These are phyloP conservation scores for Colletotrichum brevisporum DNA, from an alignment of 2,329 filamentous ascomycete species.

Conservation along the genomic window DNA sequence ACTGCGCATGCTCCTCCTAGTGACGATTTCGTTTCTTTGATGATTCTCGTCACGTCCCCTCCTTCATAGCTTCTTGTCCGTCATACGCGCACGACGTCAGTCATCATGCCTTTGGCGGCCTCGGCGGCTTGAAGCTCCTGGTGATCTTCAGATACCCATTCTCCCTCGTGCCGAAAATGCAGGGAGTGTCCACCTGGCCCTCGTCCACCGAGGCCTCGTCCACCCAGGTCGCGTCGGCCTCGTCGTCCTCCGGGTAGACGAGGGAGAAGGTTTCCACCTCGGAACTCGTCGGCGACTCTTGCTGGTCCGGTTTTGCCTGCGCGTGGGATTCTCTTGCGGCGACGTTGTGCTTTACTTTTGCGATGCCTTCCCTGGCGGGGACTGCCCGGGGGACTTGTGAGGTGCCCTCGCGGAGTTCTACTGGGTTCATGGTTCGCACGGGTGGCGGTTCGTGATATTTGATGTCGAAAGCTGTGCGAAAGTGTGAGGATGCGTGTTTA, in stretches of 20 bases:
- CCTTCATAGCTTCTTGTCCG: no score
- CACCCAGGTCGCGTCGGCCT: background rate
- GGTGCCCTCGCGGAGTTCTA: background rate
- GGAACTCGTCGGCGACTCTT: background rate
- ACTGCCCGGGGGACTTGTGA: no score
- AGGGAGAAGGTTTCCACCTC: background rate
- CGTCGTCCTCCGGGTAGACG: background rate
- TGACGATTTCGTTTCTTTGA: no score
- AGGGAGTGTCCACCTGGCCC: background rate
- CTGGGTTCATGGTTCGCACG: background rate
- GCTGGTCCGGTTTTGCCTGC: background rate
- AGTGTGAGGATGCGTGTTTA: background rate
- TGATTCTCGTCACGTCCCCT: no score
- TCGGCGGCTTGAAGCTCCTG: background rate
- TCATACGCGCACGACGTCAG: no score
- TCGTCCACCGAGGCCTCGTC: background rate
- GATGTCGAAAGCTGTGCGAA: background rate
- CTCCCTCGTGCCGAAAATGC: background rate
- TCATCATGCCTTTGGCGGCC: no score
- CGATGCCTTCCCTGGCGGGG: no score
- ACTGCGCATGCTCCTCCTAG: no score
- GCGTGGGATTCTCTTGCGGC: background rate
- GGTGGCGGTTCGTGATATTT: background rate
- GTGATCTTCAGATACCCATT: background rate
- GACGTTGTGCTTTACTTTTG: background rate